Percentiles rank a stretch among this genome's conserved stretches.
phyloP scores from a whole-genome alignment of 2,329 filamentous ascomycete genomes.

The Elsinoe fawcettii region DNA sequence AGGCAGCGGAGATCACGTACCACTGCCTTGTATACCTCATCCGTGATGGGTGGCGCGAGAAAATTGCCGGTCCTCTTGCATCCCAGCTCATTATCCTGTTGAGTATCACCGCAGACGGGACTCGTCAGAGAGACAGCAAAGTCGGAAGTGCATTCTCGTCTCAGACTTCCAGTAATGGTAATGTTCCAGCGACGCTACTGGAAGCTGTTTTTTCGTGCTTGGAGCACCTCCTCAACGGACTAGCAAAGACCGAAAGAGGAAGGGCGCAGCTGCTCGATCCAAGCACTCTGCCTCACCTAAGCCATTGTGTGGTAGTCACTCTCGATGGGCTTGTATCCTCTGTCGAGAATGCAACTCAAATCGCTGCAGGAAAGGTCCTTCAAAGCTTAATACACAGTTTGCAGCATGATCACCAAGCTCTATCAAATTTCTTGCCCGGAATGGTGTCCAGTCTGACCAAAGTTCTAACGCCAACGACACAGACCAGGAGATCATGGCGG shows the following conservation, averaged over 20 bases:
- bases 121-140: constrained; percentile 50
- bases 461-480: constrained; percentile 61
- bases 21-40: constrained; percentile 69
- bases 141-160: background rate
- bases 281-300: constrained; percentile 65
- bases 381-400: constrained; percentile 55
- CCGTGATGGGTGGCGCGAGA: constrained; percentile 66
- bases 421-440: constrained; percentile 81
- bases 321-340: constrained; percentile 64
- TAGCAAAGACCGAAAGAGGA: constrained; percentile 44
- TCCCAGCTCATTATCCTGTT: constrained; percentile 81
- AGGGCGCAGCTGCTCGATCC: constrained; percentile 46
- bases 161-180: background rate
- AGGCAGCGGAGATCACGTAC: constrained; percentile 66
- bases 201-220: constrained; percentile 65
- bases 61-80: constrained; percentile 62
- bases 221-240: constrained; percentile 54
- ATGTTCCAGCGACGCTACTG: constrained; percentile 65
- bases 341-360: constrained; percentile 58
- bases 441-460: constrained; percentile 76
- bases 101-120: constrained; percentile 70
- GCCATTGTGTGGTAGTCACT: constrained; percentile 72
- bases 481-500: constrained; percentile 51
- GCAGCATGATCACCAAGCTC: constrained; percentile 57
- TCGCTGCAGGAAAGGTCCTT: constrained; percentile 60